These are phyloP conservation scores for Polytrichum formosum DNA, from an alignment of 225 moss, liverwort and hornwort genomes.

Conservation along the genomic window DNA sequence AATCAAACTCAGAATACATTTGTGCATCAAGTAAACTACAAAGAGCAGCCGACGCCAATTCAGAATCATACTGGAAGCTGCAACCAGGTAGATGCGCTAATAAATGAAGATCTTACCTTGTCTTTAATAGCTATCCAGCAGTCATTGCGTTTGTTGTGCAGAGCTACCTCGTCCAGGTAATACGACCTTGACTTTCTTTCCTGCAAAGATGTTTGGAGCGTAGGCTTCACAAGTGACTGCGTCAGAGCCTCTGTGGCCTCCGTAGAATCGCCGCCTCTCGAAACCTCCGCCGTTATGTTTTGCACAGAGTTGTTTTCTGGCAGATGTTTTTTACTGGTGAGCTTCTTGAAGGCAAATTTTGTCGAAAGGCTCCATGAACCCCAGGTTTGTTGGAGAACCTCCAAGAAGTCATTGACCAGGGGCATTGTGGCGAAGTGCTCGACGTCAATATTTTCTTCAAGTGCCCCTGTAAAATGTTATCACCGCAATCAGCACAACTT, in stretches of 20 bases:
- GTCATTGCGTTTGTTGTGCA: slow-evolving; percentile 59
- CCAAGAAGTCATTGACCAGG: slow-evolving; percentile 40
- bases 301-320: slow-evolving; percentile 21
- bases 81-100: too few relatives aligned
- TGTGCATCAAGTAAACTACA: too few relatives aligned
- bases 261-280: slow-evolving; percentile 14
- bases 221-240: slow-evolving; percentile 16
- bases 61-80: too few relatives aligned
- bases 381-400: slow-evolving; percentile 36
- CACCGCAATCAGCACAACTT: not conserved
- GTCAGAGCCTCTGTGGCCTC: not conserved
- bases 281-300: slow-evolving; percentile 15
- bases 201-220: slow-evolving; percentile 23
- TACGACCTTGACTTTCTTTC: slow-evolving; percentile 13
- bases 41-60: too few relatives aligned
- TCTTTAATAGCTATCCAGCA: slow-evolving; percentile 91
- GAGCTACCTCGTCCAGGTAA: slow-evolving; percentile 47
- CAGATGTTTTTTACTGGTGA: slow-evolving; percentile 39
- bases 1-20: too few relatives aligned
- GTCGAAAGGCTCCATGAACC: slow-evolving; percentile 38
- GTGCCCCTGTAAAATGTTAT: slow-evolving; percentile 26
- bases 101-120: slow-evolving; percentile 33
- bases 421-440: slow-evolving; percentile 36
- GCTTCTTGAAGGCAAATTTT: slow-evolving; percentile 38
- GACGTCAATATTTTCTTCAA: slow-evolving; percentile 53